phyloP scores from a whole-genome alignment of 2,329 filamentous ascomycete species.

The Atkinsonella texensis region DNA sequence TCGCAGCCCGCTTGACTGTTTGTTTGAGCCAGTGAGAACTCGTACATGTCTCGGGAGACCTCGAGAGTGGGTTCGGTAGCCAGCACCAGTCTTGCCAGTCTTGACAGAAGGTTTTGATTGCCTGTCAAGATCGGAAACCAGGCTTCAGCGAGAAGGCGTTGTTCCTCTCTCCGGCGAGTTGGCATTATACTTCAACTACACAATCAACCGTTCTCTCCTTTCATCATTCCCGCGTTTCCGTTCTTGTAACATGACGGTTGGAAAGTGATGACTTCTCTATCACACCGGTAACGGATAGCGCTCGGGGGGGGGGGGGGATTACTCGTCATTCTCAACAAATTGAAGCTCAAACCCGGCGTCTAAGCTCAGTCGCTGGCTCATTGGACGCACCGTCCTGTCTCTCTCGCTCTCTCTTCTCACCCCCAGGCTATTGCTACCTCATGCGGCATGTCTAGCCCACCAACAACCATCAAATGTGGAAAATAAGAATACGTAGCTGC shows the following conservation, averaged over 20 bases:
- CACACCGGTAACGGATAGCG: slow-evolving; percentile 4
- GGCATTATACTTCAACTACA: slow-evolving; percentile 4
- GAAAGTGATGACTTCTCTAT: background rate
- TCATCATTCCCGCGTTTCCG: background rate
- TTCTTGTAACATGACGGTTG: slow-evolving; percentile 1
- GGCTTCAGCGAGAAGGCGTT: background rate
- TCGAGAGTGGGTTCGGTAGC: slow-evolving; percentile 9
- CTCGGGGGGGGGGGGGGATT: background rate
- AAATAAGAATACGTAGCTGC: background rate
- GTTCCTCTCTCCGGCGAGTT: slow-evolving; percentile 1
- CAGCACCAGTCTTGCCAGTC: slow-evolving; percentile 5
- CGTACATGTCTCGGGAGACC: slow-evolving; percentile 17
- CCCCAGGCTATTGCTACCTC: background rate
- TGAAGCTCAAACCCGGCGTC: background rate
- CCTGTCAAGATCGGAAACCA: slow-evolving; percentile 6
- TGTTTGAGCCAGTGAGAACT: slow-evolving; percentile 8
- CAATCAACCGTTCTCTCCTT: background rate
- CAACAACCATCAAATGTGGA: background rate
- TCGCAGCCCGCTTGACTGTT: slow-evolving; percentile 5
- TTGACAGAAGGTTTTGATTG: slow-evolving; percentile 8
- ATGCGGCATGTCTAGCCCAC: background rate
- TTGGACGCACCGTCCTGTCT: background rate
- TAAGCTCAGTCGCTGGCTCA: background rate
- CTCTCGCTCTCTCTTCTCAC: background rate
- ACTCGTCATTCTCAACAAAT: background rate